Base-by-base conservation (phyloP, 805 yeast species). In the Nakazawaea wickerhamii region DNA sequence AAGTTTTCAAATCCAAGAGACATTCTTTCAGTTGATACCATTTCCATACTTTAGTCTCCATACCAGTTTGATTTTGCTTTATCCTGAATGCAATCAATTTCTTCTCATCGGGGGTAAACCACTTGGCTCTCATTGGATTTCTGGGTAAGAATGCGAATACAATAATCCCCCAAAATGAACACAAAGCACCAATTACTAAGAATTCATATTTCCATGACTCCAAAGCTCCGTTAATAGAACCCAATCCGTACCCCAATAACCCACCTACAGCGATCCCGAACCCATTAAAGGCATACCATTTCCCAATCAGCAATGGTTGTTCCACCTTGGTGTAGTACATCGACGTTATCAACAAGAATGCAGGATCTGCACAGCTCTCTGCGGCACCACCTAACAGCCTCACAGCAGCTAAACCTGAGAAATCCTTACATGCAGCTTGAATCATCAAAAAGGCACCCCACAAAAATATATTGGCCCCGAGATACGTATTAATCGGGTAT, bases 271-370 rank as follows among this genome's bases (percentile, higher is more conserved):
- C 43, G 18, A 40, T 40, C 11, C 43, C 43, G 10, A 40, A 32
- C n/a, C 43, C 83, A 1, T 80, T 77, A 59, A 70, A 75, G n/a
- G 74, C 62, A 4, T 77, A 75, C 77, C 79, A 73, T 34, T 66
- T 64, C 5, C 80, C 80, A 34, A 77, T 75, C 54, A 80, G 62
- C 23, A 65, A 61, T 30, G 71, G 60, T 53, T 75, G 80, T 47
- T 76, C 80, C 4, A 64, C 54, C 43, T 70, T 71, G 30, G 72
- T 71, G 60, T 77, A 81, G 61, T 77, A 81, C 82, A 77, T 77
- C 21, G 82, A 73, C 30, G 80, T 74, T 33, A 80, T 67, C 34
- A 40, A 34, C 21, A 33, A 34, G 28, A 33, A 40, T 3, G 34
- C 38, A 3, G 43, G 38, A 8, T 33, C 43, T 4, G 38, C 38